Evolutionary conservation across 257 asterid genomes (phyloP).

Genomic region (Echites panduratus): DNA sequence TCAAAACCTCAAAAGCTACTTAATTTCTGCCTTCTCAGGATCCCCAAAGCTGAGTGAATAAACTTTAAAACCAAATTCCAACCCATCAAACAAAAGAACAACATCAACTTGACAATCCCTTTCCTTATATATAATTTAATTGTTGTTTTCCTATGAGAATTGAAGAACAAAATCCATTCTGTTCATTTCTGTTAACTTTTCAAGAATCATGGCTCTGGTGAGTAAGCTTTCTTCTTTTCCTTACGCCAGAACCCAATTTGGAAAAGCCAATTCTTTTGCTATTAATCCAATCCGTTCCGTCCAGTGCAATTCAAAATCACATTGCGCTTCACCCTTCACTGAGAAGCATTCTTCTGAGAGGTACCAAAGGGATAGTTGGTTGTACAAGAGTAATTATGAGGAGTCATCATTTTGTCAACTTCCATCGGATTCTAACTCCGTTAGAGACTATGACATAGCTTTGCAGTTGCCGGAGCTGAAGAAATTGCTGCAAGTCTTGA

Average conservation of each 20-base stretch:
- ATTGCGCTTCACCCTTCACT: slow-evolving; percentile 71
- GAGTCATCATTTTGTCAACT: slow-evolving; percentile 42
- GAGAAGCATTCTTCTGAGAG: slow-evolving; percentile 76
- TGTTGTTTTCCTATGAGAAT: neutral
- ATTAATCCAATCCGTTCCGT: slow-evolving; percentile 25
- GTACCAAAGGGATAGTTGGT: slow-evolving; percentile 80
- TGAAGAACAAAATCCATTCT: slow-evolving; percentile 3
- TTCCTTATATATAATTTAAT: neutral
- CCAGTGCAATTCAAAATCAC: slow-evolving; percentile 31
- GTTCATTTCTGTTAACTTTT: slow-evolving; percentile 8
- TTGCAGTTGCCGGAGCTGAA: slow-evolving; percentile 74
- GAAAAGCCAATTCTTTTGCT: slow-evolving; percentile 21
- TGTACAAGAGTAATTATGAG: slow-evolving; percentile 49
- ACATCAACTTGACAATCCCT: slow-evolving; percentile 12
- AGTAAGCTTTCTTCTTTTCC: slow-evolving; percentile 43
- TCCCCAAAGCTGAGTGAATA: slow-evolving; percentile 26
- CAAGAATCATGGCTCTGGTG: slow-evolving; percentile 50
- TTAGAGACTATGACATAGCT: slow-evolving; percentile 74
- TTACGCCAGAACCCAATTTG: slow-evolving; percentile 26
- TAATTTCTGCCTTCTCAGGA: slow-evolving; percentile 41
- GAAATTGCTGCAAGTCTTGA: slow-evolving; percentile 72
- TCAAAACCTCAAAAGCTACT: slow-evolving; percentile 38
- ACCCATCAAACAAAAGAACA: slow-evolving; percentile 8
- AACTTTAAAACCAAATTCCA: neutral
- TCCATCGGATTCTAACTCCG: slow-evolving; percentile 39